Evolutionary conservation across 2,329 filamentous ascomycete species (phyloP).

Genomic region (Paraphaeosphaeria minitans): DNA sequence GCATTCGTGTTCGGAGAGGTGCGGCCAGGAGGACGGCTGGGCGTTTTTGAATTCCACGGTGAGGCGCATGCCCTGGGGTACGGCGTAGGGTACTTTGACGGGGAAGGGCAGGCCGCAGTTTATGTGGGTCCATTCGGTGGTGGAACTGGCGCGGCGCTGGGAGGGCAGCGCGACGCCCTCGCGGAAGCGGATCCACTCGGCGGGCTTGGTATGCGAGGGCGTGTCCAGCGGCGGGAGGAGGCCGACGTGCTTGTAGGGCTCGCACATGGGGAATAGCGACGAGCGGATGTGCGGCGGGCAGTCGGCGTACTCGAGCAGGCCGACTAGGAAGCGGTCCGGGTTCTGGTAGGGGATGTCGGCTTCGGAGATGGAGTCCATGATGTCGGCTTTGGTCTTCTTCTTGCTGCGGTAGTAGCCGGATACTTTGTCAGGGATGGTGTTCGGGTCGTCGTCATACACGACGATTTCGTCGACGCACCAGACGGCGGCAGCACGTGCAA

Average conservation of each 20-base stretch:
- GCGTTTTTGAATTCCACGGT: slow-evolving; percentile 68
- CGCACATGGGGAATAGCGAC: slow-evolving; percentile 75
- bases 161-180: slow-evolving; percentile 71
- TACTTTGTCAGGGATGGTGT: slow-evolving; percentile 31
- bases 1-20: slow-evolving; percentile 27
- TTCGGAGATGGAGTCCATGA: slow-evolving; percentile 41
- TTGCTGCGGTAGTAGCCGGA: slow-evolving; percentile 26
- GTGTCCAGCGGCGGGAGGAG: slow-evolving; percentile 79
- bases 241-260: slow-evolving; percentile 75
- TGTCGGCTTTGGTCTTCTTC: slow-evolving; percentile 53
- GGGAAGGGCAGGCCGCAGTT: slow-evolving; percentile 56
- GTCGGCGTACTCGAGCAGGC: slow-evolving; percentile 81
- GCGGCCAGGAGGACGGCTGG: slow-evolving; percentile 45
- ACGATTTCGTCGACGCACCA: slow-evolving; percentile 86
- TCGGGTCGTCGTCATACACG: slow-evolving; percentile 74
- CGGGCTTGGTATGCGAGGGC: slow-evolving; percentile 77
- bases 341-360: slow-evolving; percentile 65
- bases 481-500: slow-evolving; percentile 80
- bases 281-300: slow-evolving; percentile 74
- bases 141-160: slow-evolving; percentile 49
- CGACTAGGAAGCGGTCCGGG: slow-evolving; percentile 78
- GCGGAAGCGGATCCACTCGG: slow-evolving; percentile 79
- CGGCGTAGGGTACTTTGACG: slow-evolving; percentile 58
- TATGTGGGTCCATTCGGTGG: slow-evolving; percentile 46
- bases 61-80: slow-evolving; percentile 73